Conservation (phyloP, 129 eudicot genomes). For the Tanacetum coccineum region DNA sequence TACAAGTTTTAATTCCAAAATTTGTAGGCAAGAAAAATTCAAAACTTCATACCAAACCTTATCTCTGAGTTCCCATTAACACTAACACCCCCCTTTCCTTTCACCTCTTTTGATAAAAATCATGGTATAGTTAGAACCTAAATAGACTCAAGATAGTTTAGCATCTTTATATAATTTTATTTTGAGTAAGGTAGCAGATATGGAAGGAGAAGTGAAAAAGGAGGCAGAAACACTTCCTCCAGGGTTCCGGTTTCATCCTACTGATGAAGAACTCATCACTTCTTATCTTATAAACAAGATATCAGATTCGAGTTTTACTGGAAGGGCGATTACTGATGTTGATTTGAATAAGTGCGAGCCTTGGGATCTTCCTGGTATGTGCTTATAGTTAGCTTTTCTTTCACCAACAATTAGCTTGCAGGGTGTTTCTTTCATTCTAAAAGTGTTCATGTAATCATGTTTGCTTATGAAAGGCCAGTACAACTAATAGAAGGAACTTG, state of each 20-base stretch:
- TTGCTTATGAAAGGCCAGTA: neutral
- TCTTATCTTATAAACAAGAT: slow-evolving; percentile 45
- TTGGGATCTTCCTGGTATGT: slow-evolving; percentile 60
- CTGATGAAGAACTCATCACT: slow-evolving; percentile 45
- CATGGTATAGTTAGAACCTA: slow-evolving; percentile 14
- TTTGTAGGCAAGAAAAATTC: slow-evolving; percentile 29
- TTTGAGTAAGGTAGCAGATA: slow-evolving; percentile 12
- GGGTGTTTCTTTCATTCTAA: neutral
- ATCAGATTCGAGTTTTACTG: slow-evolving; percentile 39
- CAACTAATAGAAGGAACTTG: neutral
- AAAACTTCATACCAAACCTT: slow-evolving; percentile 30
- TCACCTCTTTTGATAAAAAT: slow-evolving; percentile 32
- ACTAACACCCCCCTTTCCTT: slow-evolving; percentile 28
- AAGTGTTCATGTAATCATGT: neutral
- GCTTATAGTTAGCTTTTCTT: neutral
- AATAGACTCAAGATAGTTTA: slow-evolving; percentile 3
- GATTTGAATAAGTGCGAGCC: slow-evolving; percentile 51
- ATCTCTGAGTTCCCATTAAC: slow-evolving; percentile 22
- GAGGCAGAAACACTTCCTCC: slow-evolving; percentile 45
- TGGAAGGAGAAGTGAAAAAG: slow-evolving; percentile 44
- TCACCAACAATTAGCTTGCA: neutral
- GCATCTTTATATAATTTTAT: slow-evolving; percentile 19
- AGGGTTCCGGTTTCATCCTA: slow-evolving; percentile 53
- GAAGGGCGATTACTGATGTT: slow-evolving; percentile 50
- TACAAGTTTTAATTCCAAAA: slow-evolving; percentile 21